Base-by-base conservation (phyloP, 768 basidiomycete genomes). In the Boletus tomentosulus region DNA sequence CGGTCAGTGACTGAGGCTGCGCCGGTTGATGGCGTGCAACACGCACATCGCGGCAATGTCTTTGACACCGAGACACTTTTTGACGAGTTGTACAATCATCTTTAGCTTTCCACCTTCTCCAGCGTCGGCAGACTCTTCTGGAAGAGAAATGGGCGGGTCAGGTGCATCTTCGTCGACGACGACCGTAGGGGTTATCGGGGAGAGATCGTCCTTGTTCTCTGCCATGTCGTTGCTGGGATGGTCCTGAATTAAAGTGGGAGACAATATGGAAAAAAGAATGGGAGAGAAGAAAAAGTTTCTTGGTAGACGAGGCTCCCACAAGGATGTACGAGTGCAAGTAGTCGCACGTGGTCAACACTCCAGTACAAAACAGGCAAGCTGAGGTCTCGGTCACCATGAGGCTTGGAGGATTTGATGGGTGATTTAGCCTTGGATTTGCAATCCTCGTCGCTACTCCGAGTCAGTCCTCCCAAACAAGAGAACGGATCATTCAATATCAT, bases 1-100 rank as follows among this genome's bases (percentile, higher is more conserved):
- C 10, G 12, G 62, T 69, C 11, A 62, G 62, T 54, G 54, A 57
- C 24, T 44, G 51, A 48, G 54, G 56, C 15, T 35, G 42, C 22
- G 42, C 42, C 9, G 2, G 50, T 48, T 30, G 53, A 41, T 39
- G 39, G 22, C 8, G 45, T 25, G 44, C 2, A 51, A 28, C 45
- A 81, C 85, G 56, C 62, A 94, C 94, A 97, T 90, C 31, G 93
- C 79, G 57, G 93, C 94, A 57, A 98, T 91, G 67, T 97, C 95
- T 73, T 95, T 94, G 42, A 96, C 92, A 6, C 93, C 94, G 31
- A 97, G 77, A 62, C 82, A 93, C 72, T 87, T 92, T 76, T 92
- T 94, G 59, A 95, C 83, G 51, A 98, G 81, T 66, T 88, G 85
- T 16, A 98, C 76, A 46, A 98, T 91, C 85, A 95, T 93, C 80